Percentiles rank a stretch among this genome's conserved stretches.
These are phyloP conservation scores for Gomphus bonarii DNA, from an alignment of 1,284 basidiomycete species.

Conservation along the genomic window DNA sequence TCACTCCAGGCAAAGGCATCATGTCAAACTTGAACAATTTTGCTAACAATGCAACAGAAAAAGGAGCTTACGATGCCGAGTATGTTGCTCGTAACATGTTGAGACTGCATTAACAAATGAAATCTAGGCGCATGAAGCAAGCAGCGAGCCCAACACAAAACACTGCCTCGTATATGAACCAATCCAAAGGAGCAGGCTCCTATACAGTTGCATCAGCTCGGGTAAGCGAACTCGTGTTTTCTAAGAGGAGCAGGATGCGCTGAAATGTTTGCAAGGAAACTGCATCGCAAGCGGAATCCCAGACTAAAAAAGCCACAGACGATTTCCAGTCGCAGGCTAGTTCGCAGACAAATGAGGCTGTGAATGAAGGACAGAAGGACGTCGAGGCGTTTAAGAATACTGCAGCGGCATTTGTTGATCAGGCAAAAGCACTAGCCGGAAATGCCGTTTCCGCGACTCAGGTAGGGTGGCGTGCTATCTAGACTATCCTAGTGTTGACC, in stretches of 20 bases:
- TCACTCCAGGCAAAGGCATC: not conserved
- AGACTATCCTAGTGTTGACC: not conserved
- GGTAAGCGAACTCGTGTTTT: not conserved
- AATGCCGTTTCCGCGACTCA: constrained; percentile 40
- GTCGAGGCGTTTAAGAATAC: constrained; percentile 33
- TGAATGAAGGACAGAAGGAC: constrained; percentile 40
- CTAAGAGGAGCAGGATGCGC: not conserved
- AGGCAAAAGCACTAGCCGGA: constrained; percentile 38
- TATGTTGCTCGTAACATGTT: constrained; percentile 1
- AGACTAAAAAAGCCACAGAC: constrained; percentile 30
- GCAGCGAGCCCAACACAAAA: not conserved
- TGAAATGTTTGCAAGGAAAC: constrained; percentile 21
- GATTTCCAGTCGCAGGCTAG: constrained; percentile 32
- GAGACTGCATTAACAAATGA: not conserved
- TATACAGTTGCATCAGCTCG: not conserved
- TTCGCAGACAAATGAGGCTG: constrained; percentile 39
- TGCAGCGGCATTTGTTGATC: constrained; percentile 38
- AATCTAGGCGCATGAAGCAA: not conserved
- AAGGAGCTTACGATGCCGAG: constrained; percentile 12
- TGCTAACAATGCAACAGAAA: constrained; percentile 13
- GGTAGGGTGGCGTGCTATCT: constrained; percentile 23
- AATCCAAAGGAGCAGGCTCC: not conserved
- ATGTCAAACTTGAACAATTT: constrained; percentile 9
- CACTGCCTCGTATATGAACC: not conserved
- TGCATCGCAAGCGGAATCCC: constrained; percentile 33